Evolutionary conservation across 75 land plant species (phyloP).

Genomic region (Selaginella moellendorffii): DNA sequence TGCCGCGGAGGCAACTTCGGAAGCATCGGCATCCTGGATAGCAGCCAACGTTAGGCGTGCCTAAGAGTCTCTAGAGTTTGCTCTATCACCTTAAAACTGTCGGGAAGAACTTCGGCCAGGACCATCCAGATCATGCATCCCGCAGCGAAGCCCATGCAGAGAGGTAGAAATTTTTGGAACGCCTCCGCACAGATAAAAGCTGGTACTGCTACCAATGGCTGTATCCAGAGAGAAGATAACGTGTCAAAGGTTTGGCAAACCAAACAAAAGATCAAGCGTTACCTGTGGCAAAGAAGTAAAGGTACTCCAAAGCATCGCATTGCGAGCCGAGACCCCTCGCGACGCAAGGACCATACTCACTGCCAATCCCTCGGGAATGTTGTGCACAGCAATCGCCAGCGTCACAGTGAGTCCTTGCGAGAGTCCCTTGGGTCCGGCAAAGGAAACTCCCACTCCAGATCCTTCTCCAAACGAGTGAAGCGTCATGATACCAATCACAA

Average conservation of each 20-base stretch:
- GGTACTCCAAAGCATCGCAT: constrained; percentile 95
- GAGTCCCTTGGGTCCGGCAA: constrained; percentile 84
- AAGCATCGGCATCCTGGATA: constrained; percentile 81
- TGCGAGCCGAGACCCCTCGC: constrained; percentile 66
- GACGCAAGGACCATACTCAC: constrained; percentile 89
- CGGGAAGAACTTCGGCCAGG: constrained; percentile 93
- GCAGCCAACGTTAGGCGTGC: too few relatives aligned
- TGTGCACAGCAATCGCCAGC: constrained; percentile 92
- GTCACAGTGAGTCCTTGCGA: constrained; percentile 87
- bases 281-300: constrained; percentile 97
- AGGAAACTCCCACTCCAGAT: constrained; percentile 96
- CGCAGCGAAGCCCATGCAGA: constrained; percentile 96
- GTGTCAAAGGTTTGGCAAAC: not conserved
- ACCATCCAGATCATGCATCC: constrained; percentile 99
- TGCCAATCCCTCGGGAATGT: constrained; percentile 95
- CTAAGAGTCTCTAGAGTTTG: too few relatives aligned
- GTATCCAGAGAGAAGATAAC: constrained; percentile 11
- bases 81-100: constrained; percentile 81
- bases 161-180: constrained; percentile 76
- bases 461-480: constrained; percentile 99
- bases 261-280: constrained; percentile 3
- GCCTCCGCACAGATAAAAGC: constrained; percentile 92
- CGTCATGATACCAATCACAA: constrained; percentile 91
- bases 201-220: constrained; percentile 98
- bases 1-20: constrained; percentile 90